Evolutionary conservation across 108 stramenopile species (phyloP).

Genomic region (Schizochytrium sp.): DNA sequence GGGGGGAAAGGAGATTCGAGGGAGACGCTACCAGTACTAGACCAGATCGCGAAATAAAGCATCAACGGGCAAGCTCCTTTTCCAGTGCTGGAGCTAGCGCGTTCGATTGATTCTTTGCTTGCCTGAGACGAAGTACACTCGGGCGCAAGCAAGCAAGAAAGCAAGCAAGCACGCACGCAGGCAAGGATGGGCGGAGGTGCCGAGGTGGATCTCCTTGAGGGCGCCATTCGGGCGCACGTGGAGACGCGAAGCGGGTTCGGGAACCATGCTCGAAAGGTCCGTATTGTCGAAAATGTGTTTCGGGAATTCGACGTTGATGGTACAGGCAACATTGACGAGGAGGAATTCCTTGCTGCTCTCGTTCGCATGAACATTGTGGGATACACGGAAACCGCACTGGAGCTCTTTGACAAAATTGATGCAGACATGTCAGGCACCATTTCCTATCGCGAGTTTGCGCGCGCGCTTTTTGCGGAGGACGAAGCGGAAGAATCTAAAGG

Average conservation of each 20-base stretch:
- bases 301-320: neutral
- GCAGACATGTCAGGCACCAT: constrained; percentile 16
- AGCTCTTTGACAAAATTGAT: constrained; percentile 18
- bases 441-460: constrained; percentile 14
- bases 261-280: neutral
- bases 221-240: neutral
- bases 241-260: neutral
- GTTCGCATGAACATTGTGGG: constrained; percentile 22
- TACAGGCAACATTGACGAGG: constrained; percentile 6
- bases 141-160: no score
- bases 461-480: neutral
- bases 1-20: no score
- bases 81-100: no score
- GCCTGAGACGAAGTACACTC: no score
- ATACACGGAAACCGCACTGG: neutral
- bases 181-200: neutral
- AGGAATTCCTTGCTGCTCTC: constrained; percentile 20
- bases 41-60: no score
- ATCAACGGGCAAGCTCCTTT: no score
- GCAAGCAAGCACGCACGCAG: no score
- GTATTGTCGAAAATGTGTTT: neutral
- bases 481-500: neutral
- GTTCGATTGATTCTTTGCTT: no score
- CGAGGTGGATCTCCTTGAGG: neutral
- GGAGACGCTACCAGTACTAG: no score